Base-by-base conservation (phyloP, 2,329 filamentous ascomycete genomes). In the Fusarium redolens region DNA sequence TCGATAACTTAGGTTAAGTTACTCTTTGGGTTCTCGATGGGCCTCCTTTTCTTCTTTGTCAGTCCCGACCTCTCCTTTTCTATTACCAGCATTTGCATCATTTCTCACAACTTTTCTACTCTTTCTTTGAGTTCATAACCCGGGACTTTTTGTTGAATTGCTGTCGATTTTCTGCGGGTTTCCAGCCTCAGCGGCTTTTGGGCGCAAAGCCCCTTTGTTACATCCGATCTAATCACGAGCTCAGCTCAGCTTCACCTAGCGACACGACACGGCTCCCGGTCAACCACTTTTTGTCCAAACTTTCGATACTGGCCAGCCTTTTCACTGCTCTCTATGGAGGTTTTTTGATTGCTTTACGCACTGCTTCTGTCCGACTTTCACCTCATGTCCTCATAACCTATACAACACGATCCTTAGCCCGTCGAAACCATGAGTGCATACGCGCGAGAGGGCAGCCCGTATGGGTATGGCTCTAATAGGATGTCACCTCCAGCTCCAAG, bases 401-500 rank as follows among this genome's bases (percentile, higher is more conserved):
- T 50, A 67, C 59, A 52, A 65, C 65, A 66, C 65, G 52, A 70
- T 61, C 59, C 57, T 65, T 56, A 69, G 60, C 68, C 67, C 41
- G 54, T 50, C 45, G 62, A 74, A 76, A 75, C 47, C 70, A 85
- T 86, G 84, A 85, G 84, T 73, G 81, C 79, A 61, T 82, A 82
- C 74, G 77, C 79, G 64, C 78, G 78, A 62, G 78, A 80, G 69
- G 77, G 78, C 71, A 74, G 76, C 68, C 79, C 78, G 45, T 82
- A 82, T 72, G 82, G 81, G 76, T 82, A 82, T 66, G 80, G 79
- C 65, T 70, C 62, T 41, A 76, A 77, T 70, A 72, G 79, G 69
- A 69, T 79, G 52, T 78, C 81, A 41, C 78, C 79, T 28, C 78
- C 79, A 69, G 78, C 73, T 78, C 78, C 81, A 58, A 79, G 77